Conservation (phyloP, 2,329 filamentous ascomycete species). For the Leptosphaerulina australis region DNA sequence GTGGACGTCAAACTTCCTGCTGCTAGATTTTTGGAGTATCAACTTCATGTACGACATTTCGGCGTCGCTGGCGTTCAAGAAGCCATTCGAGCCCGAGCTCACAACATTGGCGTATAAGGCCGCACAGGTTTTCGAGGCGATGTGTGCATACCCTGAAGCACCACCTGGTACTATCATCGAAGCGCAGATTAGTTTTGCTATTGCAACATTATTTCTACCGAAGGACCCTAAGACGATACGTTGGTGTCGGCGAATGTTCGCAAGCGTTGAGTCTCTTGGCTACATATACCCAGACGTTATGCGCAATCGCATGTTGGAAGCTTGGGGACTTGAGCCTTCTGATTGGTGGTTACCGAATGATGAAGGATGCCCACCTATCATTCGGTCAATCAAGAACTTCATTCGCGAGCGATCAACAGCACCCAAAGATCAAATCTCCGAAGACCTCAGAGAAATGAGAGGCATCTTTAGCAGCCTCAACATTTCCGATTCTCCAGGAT, state of each 20-base stretch:
- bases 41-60: constrained; percentile 82
- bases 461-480: constrained; percentile 63
- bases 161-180: constrained; percentile 74
- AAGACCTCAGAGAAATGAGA: constrained; percentile 75
- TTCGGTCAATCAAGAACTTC: constrained; percentile 79
- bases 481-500: constrained; percentile 43
- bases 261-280: constrained; percentile 78
- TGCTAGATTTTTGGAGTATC: constrained; percentile 78
- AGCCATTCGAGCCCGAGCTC: constrained; percentile 61
- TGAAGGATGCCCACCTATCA: constrained; percentile 73
- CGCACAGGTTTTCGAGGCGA: constrained; percentile 79
- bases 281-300: constrained; percentile 82
- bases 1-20: constrained; percentile 75
- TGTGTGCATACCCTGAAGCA: constrained; percentile 72
- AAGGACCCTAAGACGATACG: constrained; percentile 72
- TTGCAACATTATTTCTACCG: constrained; percentile 80
- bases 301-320: constrained; percentile 73
- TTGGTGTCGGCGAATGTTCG: constrained; percentile 83
- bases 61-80: constrained; percentile 62
- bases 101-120: constrained; percentile 68
- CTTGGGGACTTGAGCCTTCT: constrained; percentile 75
- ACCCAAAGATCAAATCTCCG: constrained; percentile 58
- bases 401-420: constrained; percentile 73
- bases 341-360: constrained; percentile 91
- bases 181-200: constrained; percentile 75